A percentile compares a stretch with the other conserved stretches of the same genome.
Conservation (phyloP, 768 basidiomycete species). For the Suillus ampliporus region DNA sequence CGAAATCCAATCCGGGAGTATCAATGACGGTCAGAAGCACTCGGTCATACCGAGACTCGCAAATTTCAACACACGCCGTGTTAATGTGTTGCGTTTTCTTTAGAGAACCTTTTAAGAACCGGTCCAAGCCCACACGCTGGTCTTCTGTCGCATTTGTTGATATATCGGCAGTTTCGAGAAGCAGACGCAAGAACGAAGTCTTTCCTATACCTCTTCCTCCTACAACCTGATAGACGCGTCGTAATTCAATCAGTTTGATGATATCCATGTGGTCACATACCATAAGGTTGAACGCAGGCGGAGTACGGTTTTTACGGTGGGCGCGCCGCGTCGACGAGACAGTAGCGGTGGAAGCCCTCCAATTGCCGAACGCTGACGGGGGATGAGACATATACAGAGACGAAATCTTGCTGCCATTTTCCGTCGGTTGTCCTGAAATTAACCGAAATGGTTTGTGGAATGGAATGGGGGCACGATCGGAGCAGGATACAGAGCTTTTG, state of each 20-base stretch:
- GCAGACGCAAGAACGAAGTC: constrained; percentile 78
- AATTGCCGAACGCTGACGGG: constrained; percentile 67
- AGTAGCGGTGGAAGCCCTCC: constrained; percentile 46
- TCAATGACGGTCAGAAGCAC: constrained; percentile 82
- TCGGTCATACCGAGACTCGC: constrained; percentile 82
- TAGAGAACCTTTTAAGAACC: constrained; percentile 64
- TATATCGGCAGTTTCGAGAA: constrained; percentile 85
- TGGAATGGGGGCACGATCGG: constrained; percentile 60
- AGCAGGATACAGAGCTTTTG: constrained; percentile 66
- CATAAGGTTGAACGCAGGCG: constrained; percentile 89
- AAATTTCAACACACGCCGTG: constrained; percentile 78
- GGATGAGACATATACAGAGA: constrained; percentile 70
- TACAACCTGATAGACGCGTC: constrained; percentile 58
- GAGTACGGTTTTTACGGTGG: constrained; percentile 66
- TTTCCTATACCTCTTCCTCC: constrained; percentile 85
- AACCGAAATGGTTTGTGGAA: constrained; percentile 85
- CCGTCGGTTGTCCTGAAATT: constrained; percentile 44
- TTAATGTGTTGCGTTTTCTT: constrained; percentile 68
- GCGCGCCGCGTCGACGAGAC: constrained; percentile 53
- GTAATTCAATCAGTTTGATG: constrained; percentile 9
- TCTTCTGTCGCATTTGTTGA: constrained; percentile 79
- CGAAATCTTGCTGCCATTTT: constrained; percentile 61
- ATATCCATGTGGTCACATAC: constrained; percentile 42
- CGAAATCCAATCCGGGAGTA: constrained; percentile 84
- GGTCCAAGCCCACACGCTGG: constrained; percentile 67